Percentiles rank a stretch among this genome's conserved stretches.
These are phyloP conservation scores for Debaryomyces nepalensis DNA, from an alignment of 1,139 yeast species.

Conservation along the genomic window DNA sequence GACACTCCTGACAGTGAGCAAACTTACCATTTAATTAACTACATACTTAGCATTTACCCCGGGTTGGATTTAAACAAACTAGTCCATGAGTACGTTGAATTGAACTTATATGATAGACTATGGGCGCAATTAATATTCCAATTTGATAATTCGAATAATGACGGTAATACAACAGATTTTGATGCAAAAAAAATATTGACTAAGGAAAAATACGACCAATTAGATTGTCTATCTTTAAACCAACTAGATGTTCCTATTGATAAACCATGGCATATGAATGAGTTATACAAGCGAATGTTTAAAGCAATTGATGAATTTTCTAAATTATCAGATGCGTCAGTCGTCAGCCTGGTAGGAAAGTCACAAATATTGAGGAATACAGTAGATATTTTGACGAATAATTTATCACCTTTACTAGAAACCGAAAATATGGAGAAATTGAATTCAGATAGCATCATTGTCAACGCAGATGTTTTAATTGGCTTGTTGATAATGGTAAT, in stretches of 20 bases:
- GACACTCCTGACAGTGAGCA: slow-evolving; percentile 44
- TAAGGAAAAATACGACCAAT: slow-evolving; percentile 38
- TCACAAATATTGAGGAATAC: slow-evolving; percentile 57
- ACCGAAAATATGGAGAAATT: slow-evolving; percentile 11
- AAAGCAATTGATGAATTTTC: slow-evolving; percentile 61
- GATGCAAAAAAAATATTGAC: slow-evolving; percentile 38
- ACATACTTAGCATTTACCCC: slow-evolving; percentile 42
- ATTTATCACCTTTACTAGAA: slow-evolving; percentile 13
- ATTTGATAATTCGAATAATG: slow-evolving; percentile 37
- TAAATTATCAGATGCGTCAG: slow-evolving; percentile 49
- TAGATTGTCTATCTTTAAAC: slow-evolving; percentile 64
- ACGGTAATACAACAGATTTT: slow-evolving; percentile 31
- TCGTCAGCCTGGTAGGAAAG: slow-evolving; percentile 57
- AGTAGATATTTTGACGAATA: slow-evolving; percentile 53
- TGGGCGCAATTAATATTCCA: slow-evolving; percentile 58
- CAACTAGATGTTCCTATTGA: slow-evolving; percentile 68
- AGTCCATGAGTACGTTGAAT: slow-evolving; percentile 72
- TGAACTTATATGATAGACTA: slow-evolving; percentile 63
- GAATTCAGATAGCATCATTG: slow-evolving; percentile 24
- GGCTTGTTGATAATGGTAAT: slow-evolving; percentile 75
- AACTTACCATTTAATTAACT: slow-evolving; percentile 37
- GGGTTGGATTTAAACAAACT: slow-evolving; percentile 56
- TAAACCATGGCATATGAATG: slow-evolving; percentile 44
- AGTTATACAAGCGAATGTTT: slow-evolving; percentile 52
- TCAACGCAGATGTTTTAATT: slow-evolving; percentile 79